These are phyloP conservation scores for Cephaloascus fragrans DNA, from an alignment of 805 yeast species.

Conservation along the genomic window DNA sequence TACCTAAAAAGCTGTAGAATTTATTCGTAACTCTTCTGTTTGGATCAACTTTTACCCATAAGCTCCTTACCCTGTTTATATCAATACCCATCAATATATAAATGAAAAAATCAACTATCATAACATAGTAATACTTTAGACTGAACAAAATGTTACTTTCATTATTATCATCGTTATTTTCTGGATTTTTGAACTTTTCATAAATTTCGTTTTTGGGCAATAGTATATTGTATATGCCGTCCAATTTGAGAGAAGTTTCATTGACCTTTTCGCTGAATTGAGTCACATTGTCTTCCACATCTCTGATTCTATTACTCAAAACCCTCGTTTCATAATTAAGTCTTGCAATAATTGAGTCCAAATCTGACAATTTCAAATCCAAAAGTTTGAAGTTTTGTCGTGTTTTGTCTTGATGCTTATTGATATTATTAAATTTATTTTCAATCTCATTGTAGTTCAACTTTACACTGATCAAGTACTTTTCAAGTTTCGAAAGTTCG, in stretches of 20 bases:
- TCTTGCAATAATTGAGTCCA: conserved; percentile 47
- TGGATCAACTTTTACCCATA: conserved; percentile 17
- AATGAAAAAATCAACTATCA: conserved; percentile 6
- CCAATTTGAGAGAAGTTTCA: conserved; percentile 12
- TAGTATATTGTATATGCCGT: not conserved
- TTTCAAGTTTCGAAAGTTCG: not conserved
- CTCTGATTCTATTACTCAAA: conserved; percentile 50
- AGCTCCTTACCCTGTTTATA: conserved; percentile 12
- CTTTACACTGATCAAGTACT: not conserved
- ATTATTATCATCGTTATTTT: not conserved
- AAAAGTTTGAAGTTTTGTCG: conserved; percentile 15
- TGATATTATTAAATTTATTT: too few species aligned
- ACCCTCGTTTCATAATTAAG: conserved; percentile 57
- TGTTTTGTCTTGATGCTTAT: conserved; percentile 1
- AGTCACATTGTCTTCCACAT: conserved; percentile 47
- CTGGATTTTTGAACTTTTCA: not conserved
- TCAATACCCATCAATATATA: conserved; percentile 8
- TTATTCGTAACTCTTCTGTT: conserved; percentile 11
- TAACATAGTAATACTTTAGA: conserved; percentile 3
- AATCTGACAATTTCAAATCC: conserved; percentile 32
- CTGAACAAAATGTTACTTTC: not conserved
- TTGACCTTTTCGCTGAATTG: conserved; percentile 18
- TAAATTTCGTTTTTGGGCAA: conserved; percentile 1
- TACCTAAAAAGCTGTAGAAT: conserved; percentile 4
- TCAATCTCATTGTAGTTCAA: not conserved